Base-by-base conservation (phyloP, 139 green algal species). In the Trebouxia sp. region DNA sequence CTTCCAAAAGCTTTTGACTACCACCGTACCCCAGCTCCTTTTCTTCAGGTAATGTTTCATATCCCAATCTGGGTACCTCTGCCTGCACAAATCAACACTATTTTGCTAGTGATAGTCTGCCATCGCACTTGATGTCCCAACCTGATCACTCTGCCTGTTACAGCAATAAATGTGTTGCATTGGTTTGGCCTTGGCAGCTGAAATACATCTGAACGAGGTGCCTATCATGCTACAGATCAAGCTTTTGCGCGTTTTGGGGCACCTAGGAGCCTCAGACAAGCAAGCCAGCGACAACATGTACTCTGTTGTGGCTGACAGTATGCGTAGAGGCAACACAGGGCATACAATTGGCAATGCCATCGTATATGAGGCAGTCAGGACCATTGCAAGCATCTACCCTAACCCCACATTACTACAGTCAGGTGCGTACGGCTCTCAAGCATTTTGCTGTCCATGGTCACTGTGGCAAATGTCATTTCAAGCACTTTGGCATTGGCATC, bases 21-120 rank as follows among this genome's bases (percentile, higher is more conserved):
- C 88, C 97, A 98, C 88, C 85, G 91, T 8, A 91, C 89, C n/a
- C 95, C 97, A 47, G 97, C 96, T 14, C 97, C 97, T 35, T 99
- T 99, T 87, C 93, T 99, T 37, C 96, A 99, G 93, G 92, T 96
- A 39, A n/a, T n/a, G n/a, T n/a, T n/a, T n/a, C n/a, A n/a, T n/a
- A n/a, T n/a, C n/a, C n/a, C n/a, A n/a, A n/a, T n/a, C n/a, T n/a
- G n/a, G n/a, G n/a, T n/a, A n/a, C n/a, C n/a, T n/a, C n/a, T n/a
- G n/a, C n/a, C n/a, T n/a, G n/a, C n/a, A n/a, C n/a, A n/a, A n/a
- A n/a, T n/a, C n/a, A n/a, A n/a, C n/a, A n/a, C n/a, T n/a, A n/a
- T n/a, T n/a, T n/a, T n/a, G n/a, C n/a, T n/a, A n/a, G n/a, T n/a
- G n/a, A n/a, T n/a, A n/a, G n/a, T n/a, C n/a, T n/a, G n/a, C n/a